Conservation (phyloP, 305 asterid genomes). For the Rubia balearica region DNA sequence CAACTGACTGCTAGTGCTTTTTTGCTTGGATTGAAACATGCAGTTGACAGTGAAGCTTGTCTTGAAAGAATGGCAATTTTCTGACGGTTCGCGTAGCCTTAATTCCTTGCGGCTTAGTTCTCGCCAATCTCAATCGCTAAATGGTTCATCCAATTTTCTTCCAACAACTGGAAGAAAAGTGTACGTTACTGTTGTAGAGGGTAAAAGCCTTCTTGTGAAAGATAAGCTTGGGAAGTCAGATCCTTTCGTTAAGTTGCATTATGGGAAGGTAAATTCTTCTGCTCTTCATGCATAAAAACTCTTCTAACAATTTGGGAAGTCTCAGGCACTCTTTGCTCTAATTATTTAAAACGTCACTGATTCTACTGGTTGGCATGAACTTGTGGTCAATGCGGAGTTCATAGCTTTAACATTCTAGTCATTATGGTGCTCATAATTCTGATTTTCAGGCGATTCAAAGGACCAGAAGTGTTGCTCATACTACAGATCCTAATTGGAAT, state of each 20-base stretch:
- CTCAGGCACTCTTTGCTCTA: neutral
- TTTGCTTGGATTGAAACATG: constrained; percentile 24
- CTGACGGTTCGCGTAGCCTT: constrained; percentile 78
- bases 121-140: constrained; percentile 41
- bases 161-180: constrained; percentile 79
- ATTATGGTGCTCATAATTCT: constrained; percentile 9
- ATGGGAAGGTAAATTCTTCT: constrained; percentile 66
- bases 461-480: constrained; percentile 55
- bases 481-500: constrained; percentile 74
- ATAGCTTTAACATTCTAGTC: neutral
- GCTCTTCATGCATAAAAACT: neutral
- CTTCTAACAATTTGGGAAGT: neutral
- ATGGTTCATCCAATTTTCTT: constrained; percentile 40
- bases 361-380: neutral
- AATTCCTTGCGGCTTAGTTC: constrained; percentile 37
- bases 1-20: constrained; percentile 13
- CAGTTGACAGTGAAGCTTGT: constrained; percentile 82
- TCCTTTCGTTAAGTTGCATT: constrained; percentile 73
- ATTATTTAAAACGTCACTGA: neutral
- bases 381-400: neutral
- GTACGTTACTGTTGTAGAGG: constrained; percentile 60
- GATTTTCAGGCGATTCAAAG: constrained; percentile 49
- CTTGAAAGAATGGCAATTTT: constrained; percentile 92
- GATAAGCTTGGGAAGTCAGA: constrained; percentile 73
- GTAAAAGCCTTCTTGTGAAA: constrained; percentile 64